Evolutionary conservation across 345 rosid genomes (phyloP).

Genomic region (Citrus glauca): DNA sequence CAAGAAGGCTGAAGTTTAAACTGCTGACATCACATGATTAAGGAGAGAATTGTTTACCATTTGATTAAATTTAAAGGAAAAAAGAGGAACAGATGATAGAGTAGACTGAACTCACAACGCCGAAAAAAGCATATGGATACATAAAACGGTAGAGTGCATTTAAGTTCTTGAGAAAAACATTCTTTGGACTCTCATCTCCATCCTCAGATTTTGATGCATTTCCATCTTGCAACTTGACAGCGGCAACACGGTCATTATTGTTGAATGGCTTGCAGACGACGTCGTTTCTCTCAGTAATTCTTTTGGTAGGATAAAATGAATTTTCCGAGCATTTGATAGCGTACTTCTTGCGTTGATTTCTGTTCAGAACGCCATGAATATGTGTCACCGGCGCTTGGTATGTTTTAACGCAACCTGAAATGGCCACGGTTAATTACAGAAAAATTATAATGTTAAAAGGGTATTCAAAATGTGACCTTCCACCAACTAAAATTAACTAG

Average conservation of each 20-base stretch:
- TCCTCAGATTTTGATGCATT: neutral
- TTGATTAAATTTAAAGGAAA: too few species aligned
- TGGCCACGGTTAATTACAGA: neutral
- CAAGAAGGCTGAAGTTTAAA: too few species aligned
- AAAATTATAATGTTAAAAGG: too few species aligned
- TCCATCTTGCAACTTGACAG: neutral
- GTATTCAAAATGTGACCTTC: too few species aligned
- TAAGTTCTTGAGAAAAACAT: neutral
- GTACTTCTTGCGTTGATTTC: neutral
- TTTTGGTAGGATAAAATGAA: neutral
- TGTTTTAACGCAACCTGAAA: neutral
- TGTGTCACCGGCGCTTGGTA: neutral
- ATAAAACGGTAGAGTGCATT: slow-evolving; percentile 18
- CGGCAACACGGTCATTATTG: neutral
- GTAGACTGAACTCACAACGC: slow-evolving; percentile 21
- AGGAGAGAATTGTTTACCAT: too few species aligned
- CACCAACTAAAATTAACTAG: too few species aligned
- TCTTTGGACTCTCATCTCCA: neutral
- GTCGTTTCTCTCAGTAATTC: neutral
- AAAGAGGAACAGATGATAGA: neutral
- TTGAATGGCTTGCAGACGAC: neutral
- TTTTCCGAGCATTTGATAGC: neutral
- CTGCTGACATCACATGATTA: neutral
- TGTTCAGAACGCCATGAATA: neutral
- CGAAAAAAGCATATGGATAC: slow-evolving; percentile 26